phyloP scores from a whole-genome alignment of 2,329 filamentous ascomycete genomes.

The Diaporthe helianthi region DNA sequence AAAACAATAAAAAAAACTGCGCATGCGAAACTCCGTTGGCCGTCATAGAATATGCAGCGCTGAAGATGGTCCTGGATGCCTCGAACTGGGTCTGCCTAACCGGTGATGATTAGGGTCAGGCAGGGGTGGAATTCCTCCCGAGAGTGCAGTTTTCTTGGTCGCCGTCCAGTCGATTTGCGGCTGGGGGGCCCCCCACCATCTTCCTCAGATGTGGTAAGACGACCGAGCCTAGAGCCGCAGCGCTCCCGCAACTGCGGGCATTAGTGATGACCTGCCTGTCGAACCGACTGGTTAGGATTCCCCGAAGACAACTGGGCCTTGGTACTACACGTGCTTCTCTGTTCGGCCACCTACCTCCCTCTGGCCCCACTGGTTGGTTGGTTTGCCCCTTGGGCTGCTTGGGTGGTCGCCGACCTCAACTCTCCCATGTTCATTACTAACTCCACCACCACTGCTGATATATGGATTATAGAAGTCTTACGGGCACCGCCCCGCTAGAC shows the following conservation, averaged over 20 bases:
- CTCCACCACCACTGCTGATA: background rate
- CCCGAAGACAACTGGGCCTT: conserved; percentile 22
- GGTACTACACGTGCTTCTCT: background rate
- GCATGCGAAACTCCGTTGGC: background rate
- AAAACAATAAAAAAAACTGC: too few species aligned
- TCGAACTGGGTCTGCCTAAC: background rate
- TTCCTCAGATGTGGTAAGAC: conserved; percentile 4
- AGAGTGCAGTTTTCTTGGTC: conserved; percentile 1
- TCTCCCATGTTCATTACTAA: background rate
- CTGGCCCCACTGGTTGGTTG: background rate
- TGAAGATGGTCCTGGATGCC: background rate
- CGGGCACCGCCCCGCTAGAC: background rate
- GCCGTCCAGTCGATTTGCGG: conserved; percentile 5
- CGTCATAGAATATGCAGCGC: conserved; percentile 17
- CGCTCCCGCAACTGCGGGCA: background rate
- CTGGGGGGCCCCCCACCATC: background rate
- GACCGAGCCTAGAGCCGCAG: conserved; percentile 9
- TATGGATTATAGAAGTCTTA: background rate
- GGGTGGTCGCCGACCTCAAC: conserved; percentile 23
- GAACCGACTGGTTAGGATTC: conserved; percentile 1
- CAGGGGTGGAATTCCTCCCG: conserved; percentile 1
- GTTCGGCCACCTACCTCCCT: background rate
- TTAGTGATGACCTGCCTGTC: background rate
- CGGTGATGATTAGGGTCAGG: background rate
- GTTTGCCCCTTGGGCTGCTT: too few species aligned